Evolutionary conservation across 2,329 filamentous ascomycete species (phyloP).

Genomic region (Esteya vermicola): DNA sequence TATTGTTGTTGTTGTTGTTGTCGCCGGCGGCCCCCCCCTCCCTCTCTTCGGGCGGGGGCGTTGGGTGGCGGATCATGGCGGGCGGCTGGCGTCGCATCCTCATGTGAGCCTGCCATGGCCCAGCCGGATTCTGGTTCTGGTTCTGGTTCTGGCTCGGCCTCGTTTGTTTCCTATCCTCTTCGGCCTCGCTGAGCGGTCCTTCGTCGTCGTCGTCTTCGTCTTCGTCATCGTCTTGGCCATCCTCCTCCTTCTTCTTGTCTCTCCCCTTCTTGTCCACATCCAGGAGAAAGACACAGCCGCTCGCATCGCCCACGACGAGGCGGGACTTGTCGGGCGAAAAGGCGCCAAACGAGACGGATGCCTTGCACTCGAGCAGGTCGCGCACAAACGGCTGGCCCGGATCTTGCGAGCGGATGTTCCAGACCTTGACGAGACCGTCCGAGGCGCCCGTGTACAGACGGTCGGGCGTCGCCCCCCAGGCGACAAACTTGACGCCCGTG

Average conservation of each 20-base stretch:
- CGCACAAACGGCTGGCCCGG: conserved; percentile 24
- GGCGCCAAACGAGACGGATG: conserved; percentile 40
- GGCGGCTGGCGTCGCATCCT: conserved; percentile 30
- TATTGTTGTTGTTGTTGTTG: too few relatives aligned
- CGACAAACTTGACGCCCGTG: conserved; percentile 48
- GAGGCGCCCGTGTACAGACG: conserved; percentile 50
- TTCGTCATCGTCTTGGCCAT: conserved; percentile 8
- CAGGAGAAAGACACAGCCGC: conserved; percentile 43
- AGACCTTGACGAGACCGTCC: conserved; percentile 48
- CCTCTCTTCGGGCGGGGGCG: conserved; percentile 22
- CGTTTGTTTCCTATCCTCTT: too few relatives aligned
- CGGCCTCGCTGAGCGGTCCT: too few relatives aligned
- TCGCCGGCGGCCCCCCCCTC: conserved; percentile 5
- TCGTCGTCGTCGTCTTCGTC: background rate
- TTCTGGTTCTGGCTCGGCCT: too few relatives aligned
- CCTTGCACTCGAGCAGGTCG: conserved; percentile 37
- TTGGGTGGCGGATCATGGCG: conserved; percentile 33
- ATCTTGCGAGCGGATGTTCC: conserved; percentile 37
- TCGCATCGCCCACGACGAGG: conserved; percentile 46
- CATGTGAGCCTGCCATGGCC: too few relatives aligned
- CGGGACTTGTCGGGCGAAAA: conserved; percentile 43
- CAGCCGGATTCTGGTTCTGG: too few relatives aligned
- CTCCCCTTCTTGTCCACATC: conserved; percentile 28
- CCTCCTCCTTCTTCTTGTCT: conserved; percentile 5
- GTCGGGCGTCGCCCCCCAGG: conserved; percentile 42